phyloP scores from a whole-genome alignment of 352 stramenopile species.

The Phytophthora europaea region DNA sequence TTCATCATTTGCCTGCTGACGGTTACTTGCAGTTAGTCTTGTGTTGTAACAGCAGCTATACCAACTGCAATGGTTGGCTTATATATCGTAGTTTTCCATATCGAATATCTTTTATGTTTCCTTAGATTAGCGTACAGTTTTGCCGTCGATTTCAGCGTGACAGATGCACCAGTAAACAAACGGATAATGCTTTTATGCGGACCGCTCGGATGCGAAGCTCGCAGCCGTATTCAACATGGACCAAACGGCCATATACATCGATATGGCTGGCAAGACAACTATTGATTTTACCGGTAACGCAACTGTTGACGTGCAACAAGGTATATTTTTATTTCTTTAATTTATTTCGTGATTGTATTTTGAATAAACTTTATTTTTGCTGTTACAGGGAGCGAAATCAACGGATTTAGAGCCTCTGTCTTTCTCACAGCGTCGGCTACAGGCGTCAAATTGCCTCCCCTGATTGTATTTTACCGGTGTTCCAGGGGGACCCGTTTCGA shows the following conservation, averaged over 20 bases:
- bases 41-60: too few species aligned
- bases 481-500: constrained; percentile 1
- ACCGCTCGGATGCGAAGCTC: too few species aligned
- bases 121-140: too few species aligned
- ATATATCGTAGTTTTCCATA: too few species aligned
- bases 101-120: too few species aligned
- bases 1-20: too few species aligned
- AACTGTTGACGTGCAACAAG: constrained; percentile 8
- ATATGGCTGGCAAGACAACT: constrained; percentile 19
- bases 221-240: too few species aligned
- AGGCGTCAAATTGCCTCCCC: constrained; percentile 3
- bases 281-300: constrained; percentile 13
- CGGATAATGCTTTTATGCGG: too few species aligned
- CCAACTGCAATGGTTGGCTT: too few species aligned
- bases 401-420: constrained; percentile 11
- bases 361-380: background rate
- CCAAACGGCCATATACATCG: constrained; percentile 18
- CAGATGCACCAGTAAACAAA: too few species aligned
- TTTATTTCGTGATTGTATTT: background rate
- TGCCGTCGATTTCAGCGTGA: too few species aligned
- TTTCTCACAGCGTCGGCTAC: constrained; percentile 18
- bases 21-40: too few species aligned
- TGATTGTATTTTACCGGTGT: constrained; percentile 22
- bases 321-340: background rate
- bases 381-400: constrained; percentile 13